phyloP scores from a whole-genome alignment of 352 stramenopile genomes.

The Phytopythium oedochilum region DNA sequence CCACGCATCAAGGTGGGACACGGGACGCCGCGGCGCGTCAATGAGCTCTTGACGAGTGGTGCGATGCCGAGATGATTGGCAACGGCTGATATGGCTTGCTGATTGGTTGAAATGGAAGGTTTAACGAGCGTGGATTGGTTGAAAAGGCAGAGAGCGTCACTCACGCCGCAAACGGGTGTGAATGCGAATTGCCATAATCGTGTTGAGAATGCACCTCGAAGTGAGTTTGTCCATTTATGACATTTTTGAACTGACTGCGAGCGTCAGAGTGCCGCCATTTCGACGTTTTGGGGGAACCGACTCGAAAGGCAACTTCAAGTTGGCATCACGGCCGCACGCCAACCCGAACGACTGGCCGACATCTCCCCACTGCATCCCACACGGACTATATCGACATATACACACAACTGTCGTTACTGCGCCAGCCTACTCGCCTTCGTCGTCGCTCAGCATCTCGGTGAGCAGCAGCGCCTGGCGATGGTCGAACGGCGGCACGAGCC shows the following conservation, averaged over 20 bases:
- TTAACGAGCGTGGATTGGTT: background rate
- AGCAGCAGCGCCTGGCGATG: slow-evolving; percentile 12
- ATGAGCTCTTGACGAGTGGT: background rate
- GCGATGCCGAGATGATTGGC: background rate
- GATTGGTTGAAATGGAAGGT: background rate
- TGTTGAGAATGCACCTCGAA: background rate
- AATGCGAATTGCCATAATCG: background rate
- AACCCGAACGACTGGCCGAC: background rate
- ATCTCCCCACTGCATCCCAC: no score
- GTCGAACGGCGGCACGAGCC: slow-evolving; percentile 19
- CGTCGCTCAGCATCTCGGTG: slow-evolving; percentile 20
- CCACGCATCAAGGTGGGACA: no score
- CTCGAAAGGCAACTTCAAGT: slow-evolving; percentile 1
- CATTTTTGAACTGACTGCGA: background rate
- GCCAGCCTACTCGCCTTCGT: slow-evolving; percentile 13
- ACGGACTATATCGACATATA: no score
- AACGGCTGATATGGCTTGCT: background rate
- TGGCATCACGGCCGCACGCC: background rate
- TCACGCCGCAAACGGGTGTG: background rate
- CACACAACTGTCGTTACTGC: no score
- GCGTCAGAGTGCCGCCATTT: no score
- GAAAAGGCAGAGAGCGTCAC: background rate
- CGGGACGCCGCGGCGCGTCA: background rate
- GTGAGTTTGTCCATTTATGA: background rate
- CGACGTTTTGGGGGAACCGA: no score